Evolutionary conservation across 23 red algal genomes (phyloP).

Genomic region (Gracilaria caudata): DNA sequence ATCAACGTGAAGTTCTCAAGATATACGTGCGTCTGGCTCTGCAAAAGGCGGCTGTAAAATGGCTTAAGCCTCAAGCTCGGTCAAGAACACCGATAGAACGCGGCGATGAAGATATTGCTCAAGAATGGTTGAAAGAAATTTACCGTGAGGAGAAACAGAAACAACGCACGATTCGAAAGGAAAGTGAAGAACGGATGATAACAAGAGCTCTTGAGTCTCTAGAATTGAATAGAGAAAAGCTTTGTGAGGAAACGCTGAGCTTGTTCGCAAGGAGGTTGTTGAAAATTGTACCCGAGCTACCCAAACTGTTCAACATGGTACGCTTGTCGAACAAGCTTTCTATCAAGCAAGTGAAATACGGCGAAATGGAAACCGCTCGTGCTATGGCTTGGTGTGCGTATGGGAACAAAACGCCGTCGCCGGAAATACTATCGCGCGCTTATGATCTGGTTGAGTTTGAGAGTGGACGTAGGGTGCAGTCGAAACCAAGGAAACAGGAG

Average conservation of each 20-base stretch:
- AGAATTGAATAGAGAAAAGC: neutral
- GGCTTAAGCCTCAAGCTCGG: no score
- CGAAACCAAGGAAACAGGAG: neutral
- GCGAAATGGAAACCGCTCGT: constrained; percentile 6
- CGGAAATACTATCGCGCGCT: constrained; percentile 1
- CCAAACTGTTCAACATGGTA: neutral
- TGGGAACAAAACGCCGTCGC: neutral
- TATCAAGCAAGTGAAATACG: constrained; percentile 22
- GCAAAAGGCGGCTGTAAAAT: neutral
- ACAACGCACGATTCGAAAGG: neutral
- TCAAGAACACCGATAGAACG: neutral
- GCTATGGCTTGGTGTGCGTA: constrained; percentile 1
- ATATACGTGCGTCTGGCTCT: constrained; percentile 2
- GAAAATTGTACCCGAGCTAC: constrained; percentile 4
- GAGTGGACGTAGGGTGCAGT: neutral
- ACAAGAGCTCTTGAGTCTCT: neutral
- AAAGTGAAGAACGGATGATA: constrained; percentile 1
- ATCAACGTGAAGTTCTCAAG: constrained; percentile 13
- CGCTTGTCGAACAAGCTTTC: neutral
- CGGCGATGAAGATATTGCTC: neutral
- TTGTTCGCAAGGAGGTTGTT: neutral
- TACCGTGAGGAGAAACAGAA: neutral
- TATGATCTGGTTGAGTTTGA: constrained; percentile 22
- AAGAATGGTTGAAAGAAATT: constrained; percentile 6
- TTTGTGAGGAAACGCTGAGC: neutral